Percentiles rank a stretch among this genome's conserved stretches.
Evolutionary conservation across 1,284 basidiomycete genomes (phyloP).

Genomic region (Entoloma clypeatum): DNA sequence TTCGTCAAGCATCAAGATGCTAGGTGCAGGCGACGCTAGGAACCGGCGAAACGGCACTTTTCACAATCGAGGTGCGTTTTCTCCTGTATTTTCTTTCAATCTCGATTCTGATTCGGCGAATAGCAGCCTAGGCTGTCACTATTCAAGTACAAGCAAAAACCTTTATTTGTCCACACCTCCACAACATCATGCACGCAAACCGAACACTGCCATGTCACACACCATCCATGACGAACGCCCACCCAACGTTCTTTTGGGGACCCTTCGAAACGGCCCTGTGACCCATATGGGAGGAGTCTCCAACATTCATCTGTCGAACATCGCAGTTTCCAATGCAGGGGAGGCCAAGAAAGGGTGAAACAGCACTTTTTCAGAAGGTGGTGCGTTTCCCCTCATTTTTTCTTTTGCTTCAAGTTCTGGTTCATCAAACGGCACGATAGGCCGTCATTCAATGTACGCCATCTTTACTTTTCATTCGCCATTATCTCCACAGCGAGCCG

Average conservation of each 20-base stretch:
- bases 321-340: constrained; percentile 2
- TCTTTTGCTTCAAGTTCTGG: too few species aligned
- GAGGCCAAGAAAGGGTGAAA: not conserved
- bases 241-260: not conserved
- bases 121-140: constrained; percentile 1
- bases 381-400: constrained; percentile 2
- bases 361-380: constrained; percentile 1
- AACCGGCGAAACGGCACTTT: too few species aligned
- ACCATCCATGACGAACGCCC: constrained; percentile 1
- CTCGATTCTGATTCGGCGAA: not conserved
- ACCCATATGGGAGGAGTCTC: constrained; percentile 1
- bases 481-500: not conserved
- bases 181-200: not conserved
- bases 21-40: too few species aligned
- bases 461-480: not conserved
- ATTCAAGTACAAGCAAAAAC: not conserved
- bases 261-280: constrained; percentile 1
- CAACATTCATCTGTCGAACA: not conserved
- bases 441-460: not conserved
- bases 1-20: constrained; percentile 1
- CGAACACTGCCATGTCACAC: constrained; percentile 1
- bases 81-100: constrained; percentile 1
- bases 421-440: not conserved
- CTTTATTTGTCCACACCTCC: not conserved
- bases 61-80: not conserved